Base-by-base conservation (phyloP, 2,329 filamentous ascomycete species). In the Epichloe festucae region DNA sequence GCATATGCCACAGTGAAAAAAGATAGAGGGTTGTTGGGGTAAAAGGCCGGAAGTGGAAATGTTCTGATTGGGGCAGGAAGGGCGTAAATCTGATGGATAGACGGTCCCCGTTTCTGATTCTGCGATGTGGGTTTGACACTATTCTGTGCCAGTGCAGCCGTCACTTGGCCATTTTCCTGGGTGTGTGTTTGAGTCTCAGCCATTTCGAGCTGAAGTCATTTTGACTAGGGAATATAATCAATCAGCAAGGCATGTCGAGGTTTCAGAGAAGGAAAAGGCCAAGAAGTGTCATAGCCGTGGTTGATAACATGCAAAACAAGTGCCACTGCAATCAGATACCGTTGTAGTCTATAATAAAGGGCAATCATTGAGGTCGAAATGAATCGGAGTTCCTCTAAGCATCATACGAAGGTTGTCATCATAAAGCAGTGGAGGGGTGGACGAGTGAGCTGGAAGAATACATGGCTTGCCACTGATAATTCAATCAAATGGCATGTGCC, bases 1-100 rank as follows among this genome's bases (percentile, higher is more conserved):
- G 83, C 80, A 62, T 86, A 86, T 41, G 82, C 78, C 57, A 96
- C 77, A 60, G 90, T 85, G 56, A 96, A 73, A 39, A 96, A 71
- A 39, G 91, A 97, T 44, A 97, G 68, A 43, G 93, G 93, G 65
- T 97, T 96, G 68, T 87, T 89, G 50, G 91, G 91, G 59, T 95
- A 87, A 66, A 98, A 87, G 46, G 80, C 79, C 39, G 93, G 93
- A 10, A 97, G 75, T 23, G 91, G 89, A 63, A 91, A 87, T 5
- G 87, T 84, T 57, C 82, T 79, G 55, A 97, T 71, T 27, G 93
- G 93, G 5, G 87, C 78, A 51, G 89, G 87, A 52, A 88, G 81
- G 48, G 81, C 78, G 69, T 98, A 93, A 50, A 96, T 84, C 65
- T 89, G 75, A 65, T 82, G 82, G 49, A 83, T 71, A 53, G 73